A percentile compares a stretch with the other conserved stretches of the same genome.
phyloP scores from a whole-genome alignment of 2,329 filamentous ascomycete genomes.

The Beauveria brongniartii region DNA sequence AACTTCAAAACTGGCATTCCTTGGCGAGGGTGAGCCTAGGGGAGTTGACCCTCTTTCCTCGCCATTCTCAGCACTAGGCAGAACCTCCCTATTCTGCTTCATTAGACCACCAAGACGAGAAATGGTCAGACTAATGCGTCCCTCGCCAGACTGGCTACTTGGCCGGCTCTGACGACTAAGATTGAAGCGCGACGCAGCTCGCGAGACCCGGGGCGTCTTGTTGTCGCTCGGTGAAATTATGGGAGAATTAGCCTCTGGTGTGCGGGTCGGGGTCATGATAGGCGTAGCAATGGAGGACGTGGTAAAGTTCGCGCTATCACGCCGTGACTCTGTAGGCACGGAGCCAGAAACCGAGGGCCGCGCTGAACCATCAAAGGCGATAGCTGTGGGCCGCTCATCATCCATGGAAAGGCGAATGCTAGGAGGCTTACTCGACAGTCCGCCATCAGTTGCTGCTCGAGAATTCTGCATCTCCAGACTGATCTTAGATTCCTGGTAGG shows the following conservation, averaged over 20 bases:
- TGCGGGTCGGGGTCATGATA: conserved; percentile 25
- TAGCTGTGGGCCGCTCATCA: conserved; percentile 39
- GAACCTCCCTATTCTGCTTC: conserved; percentile 42
- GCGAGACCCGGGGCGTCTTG: conserved; percentile 45
- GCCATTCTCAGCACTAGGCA: conserved; percentile 14
- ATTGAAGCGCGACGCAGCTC: conserved; percentile 49
- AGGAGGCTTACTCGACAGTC: conserved; percentile 29
- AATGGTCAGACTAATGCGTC: conserved; percentile 49
- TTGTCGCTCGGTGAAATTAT: conserved; percentile 42
- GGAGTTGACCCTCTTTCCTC: not conserved
- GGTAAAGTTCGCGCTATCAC: conserved; percentile 42
- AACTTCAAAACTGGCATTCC: conserved; percentile 13
- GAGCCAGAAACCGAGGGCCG: conserved; percentile 27
- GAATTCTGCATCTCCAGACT: conserved; percentile 28
- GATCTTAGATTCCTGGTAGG: conserved; percentile 46
- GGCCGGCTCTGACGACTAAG: conserved; percentile 44
- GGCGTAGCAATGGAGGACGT: conserved; percentile 36
- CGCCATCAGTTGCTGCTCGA: conserved; percentile 10
- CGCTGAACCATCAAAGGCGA: conserved; percentile 39
- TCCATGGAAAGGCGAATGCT: conserved; percentile 51
- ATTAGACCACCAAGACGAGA: conserved; percentile 45
- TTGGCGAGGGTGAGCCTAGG: conserved; percentile 18
- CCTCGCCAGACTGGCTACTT: conserved; percentile 50
- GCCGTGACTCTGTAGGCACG: conserved; percentile 31
- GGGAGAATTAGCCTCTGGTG: conserved; percentile 28